phyloP scores from a whole-genome alignment of 164 flowering plant species.

The Berberis vulgaris region DNA sequence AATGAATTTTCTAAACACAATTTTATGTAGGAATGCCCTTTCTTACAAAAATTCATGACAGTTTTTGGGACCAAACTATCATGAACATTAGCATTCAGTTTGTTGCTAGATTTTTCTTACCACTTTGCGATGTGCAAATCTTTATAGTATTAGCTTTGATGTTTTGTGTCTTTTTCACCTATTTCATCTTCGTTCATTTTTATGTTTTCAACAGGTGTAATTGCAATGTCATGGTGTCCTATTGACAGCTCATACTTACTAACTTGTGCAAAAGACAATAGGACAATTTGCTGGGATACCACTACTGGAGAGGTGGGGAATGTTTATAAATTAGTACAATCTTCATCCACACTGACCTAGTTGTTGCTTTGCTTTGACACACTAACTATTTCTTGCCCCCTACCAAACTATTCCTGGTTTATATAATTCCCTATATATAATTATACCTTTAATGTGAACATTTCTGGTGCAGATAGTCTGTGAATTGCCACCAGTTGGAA shows the following conservation, averaged over 20 bases:
- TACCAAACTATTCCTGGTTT: too few relatives aligned
- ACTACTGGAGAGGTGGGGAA: conserved; percentile 59
- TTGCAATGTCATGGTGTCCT: conserved; percentile 99
- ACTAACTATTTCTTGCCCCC: neutral
- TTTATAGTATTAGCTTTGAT: too few relatives aligned
- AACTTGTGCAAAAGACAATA: conserved; percentile 92
- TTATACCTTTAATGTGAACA: too few relatives aligned
- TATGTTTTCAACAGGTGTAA: conserved; percentile 58
- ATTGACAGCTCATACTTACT: conserved; percentile 80
- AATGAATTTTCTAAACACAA: too few relatives aligned
- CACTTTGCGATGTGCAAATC: too few relatives aligned
- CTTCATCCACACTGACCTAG: neutral
- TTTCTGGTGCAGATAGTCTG: conserved; percentile 53
- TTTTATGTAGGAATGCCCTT: too few relatives aligned
- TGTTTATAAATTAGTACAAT: neutral
- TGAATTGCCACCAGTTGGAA: conserved; percentile 70
- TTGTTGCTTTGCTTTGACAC: neutral
- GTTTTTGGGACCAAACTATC: too few relatives aligned
- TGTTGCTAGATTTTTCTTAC: too few relatives aligned
- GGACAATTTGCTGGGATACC: conserved; percentile 97
- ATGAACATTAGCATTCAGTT: too few relatives aligned
- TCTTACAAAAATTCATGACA: too few relatives aligned
- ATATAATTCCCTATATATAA: too few relatives aligned
- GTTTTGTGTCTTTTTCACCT: neutral
- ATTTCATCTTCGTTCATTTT: neutral